These are phyloP conservation scores for Candida morakotiae DNA, from an alignment of 805 yeast genomes.

Conservation along the genomic window DNA sequence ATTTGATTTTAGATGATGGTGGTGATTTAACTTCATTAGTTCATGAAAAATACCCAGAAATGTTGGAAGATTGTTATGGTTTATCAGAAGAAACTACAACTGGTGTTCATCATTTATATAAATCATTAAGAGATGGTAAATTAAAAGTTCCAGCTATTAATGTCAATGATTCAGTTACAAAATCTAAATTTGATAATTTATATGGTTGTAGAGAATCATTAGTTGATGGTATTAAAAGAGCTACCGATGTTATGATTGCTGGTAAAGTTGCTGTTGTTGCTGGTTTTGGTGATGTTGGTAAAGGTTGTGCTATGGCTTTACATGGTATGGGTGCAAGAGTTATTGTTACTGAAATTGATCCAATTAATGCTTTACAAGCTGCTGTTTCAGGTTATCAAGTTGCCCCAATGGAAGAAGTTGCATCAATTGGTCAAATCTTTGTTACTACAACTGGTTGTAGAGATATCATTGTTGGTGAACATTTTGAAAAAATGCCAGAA, in stretches of 20 bases:
- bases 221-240: constrained; percentile 98
- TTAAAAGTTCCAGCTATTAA: constrained; percentile 99
- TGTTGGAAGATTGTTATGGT: constrained; percentile 93
- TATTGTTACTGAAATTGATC: constrained; percentile 94
- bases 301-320: constrained; percentile 99
- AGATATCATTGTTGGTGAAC: constrained; percentile 88
- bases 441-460: constrained; percentile 99
- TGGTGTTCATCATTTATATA: constrained; percentile 99
- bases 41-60: constrained; percentile 97
- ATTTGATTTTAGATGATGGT: constrained; percentile 98
- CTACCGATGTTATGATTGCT: constrained; percentile 99
- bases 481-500: constrained; percentile 92
- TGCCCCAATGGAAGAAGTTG: constrained; percentile 91
- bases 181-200: constrained; percentile 98
- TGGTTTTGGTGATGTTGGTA: constrained; percentile 99
- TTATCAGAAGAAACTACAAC: constrained; percentile 99
- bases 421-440: constrained; percentile 89
- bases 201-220: constrained; percentile 99
- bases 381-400: constrained; percentile 99
- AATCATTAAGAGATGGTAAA: constrained; percentile 81
- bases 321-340: constrained; percentile 99
- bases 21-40: constrained; percentile 97
- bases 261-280: constrained; percentile 99
- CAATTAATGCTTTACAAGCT: constrained; percentile 98
- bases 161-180: constrained; percentile 98